These are phyloP conservation scores for Alnus rubra DNA, from an alignment of 306 rosid genomes.

Conservation along the genomic window DNA sequence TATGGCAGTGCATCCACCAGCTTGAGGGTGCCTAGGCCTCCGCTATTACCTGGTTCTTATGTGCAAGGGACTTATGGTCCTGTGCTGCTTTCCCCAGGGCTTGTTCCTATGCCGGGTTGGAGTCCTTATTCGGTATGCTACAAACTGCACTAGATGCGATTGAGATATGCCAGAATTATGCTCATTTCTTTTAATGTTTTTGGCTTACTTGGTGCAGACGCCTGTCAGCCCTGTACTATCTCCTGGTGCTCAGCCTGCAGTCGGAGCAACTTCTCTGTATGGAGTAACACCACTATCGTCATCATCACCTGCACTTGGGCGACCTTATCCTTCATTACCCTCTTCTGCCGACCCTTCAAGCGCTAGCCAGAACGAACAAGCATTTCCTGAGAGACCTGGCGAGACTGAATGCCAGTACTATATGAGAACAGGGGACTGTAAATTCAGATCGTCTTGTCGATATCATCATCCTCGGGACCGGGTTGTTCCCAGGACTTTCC, in stretches of 20 bases:
- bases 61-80: slow-evolving; percentile 87
- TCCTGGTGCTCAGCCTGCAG: slow-evolving; percentile 57
- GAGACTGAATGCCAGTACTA: slow-evolving; percentile 85
- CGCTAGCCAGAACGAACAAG: slow-evolving; percentile 65
- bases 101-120: slow-evolving; percentile 80
- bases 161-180: slow-evolving; percentile 4
- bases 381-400: slow-evolving; percentile 91
- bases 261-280: slow-evolving; percentile 55
- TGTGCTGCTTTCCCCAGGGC: slow-evolving; percentile 70
- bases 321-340: slow-evolving; percentile 58
- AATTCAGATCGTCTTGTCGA: slow-evolving; percentile 78
- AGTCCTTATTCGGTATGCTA: slow-evolving; percentile 75
- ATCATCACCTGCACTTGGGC: slow-evolving; percentile 54
- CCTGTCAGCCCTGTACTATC: slow-evolving; percentile 63
- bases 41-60: slow-evolving; percentile 71
- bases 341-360: slow-evolving; percentile 60
- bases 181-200: slow-evolving; percentile 16
- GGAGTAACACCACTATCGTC: slow-evolving; percentile 67
- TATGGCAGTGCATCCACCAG: slow-evolving; percentile 67
- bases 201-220: slow-evolving; percentile 57
- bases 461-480: slow-evolving; percentile 78
- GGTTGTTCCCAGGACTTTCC: slow-evolving; percentile 50
- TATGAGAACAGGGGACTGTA: slow-evolving; percentile 86
- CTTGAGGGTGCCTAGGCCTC: slow-evolving; percentile 86
- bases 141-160: slow-evolving; percentile 31